Percentiles rank a stretch among this genome's conserved stretches.
phyloP scores from a whole-genome alignment of 2,329 filamentous ascomycete genomes.

The Aspergillus pseudoglaucus region DNA sequence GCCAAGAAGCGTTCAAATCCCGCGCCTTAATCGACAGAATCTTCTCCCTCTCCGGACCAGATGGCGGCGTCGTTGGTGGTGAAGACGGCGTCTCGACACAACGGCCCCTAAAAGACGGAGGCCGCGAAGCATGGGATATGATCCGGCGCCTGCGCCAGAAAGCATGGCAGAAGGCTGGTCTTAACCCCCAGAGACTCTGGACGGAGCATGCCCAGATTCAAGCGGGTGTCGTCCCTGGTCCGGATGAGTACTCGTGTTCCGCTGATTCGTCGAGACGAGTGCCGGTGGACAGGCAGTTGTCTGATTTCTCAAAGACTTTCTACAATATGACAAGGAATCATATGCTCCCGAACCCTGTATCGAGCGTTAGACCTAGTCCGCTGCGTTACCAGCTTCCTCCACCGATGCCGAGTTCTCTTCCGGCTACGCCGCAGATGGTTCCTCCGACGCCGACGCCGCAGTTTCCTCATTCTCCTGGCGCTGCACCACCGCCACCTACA shows the following conservation, averaged over 20 bases:
- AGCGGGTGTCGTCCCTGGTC: slow-evolving; percentile 23
- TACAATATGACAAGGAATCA: slow-evolving; percentile 31
- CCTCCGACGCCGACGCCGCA: slow-evolving; percentile 6
- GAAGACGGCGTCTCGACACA: slow-evolving; percentile 40
- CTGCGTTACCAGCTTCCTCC: slow-evolving; percentile 18
- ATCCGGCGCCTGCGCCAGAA: slow-evolving; percentile 41
- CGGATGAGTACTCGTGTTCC: slow-evolving; percentile 10
- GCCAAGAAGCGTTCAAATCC: slow-evolving; percentile 39
- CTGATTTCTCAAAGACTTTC: slow-evolving; percentile 30
- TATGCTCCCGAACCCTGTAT: slow-evolving; percentile 15
- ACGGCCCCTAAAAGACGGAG: slow-evolving; percentile 41
- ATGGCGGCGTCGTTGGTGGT: slow-evolving; percentile 41
- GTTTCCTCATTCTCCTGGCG: slow-evolving; percentile 8
- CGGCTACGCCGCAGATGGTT: slow-evolving; percentile 4
- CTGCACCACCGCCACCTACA: slow-evolving; percentile 1
- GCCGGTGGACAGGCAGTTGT: slow-evolving; percentile 11
- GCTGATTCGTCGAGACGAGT: slow-evolving; percentile 6
- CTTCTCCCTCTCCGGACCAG: slow-evolving; percentile 40
- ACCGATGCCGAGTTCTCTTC: slow-evolving; percentile 5
- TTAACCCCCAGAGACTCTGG: slow-evolving; percentile 42
- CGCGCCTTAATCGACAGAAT: slow-evolving; percentile 43
- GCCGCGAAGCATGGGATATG: slow-evolving; percentile 46
- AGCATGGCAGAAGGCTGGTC: slow-evolving; percentile 43
- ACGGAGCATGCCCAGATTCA: slow-evolving; percentile 41
- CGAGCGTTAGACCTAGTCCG: slow-evolving; percentile 17